A percentile compares a stretch with the other conserved stretches of the same genome.
These are phyloP conservation scores for Cladosporium sp. DNA, from an alignment of 2,329 filamentous ascomycete species.

Conservation along the genomic window DNA sequence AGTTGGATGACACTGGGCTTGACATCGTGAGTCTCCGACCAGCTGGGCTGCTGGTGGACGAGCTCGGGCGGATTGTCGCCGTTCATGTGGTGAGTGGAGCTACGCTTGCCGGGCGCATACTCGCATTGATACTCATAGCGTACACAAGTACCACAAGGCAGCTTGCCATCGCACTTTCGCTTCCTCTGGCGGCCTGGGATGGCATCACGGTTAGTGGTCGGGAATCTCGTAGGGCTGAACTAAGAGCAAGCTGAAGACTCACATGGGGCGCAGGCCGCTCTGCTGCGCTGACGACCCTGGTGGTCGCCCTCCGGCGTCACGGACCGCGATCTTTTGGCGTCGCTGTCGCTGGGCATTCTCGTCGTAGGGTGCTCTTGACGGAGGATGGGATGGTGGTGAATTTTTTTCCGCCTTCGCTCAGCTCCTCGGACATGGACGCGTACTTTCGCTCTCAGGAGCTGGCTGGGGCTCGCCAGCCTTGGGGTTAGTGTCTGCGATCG, in stretches of 20 bases:
- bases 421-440: constrained; percentile 7
- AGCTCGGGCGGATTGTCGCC: constrained; percentile 23
- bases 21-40: constrained; percentile 22
- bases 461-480: neutral
- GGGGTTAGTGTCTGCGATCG: constrained; percentile 4
- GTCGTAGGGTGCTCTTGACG: neutral
- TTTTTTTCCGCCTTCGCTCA: neutral
- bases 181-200: constrained; percentile 11
- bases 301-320: constrained; percentile 12
- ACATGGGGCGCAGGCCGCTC: constrained; percentile 33
- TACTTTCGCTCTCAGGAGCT: constrained; percentile 4
- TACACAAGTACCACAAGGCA: constrained; percentile 32
- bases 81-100: constrained; percentile 21
- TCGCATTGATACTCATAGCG: constrained; percentile 34
- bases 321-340: constrained; percentile 9
- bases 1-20: constrained; percentile 24
- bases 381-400: neutral
- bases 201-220: neutral
- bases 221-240: constrained; percentile 6
- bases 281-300: constrained; percentile 30
- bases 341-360: constrained; percentile 3
- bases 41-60: constrained; percentile 18
- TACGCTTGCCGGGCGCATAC: constrained; percentile 27
- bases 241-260: constrained; percentile 22
- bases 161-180: constrained; percentile 29